Base-by-base conservation (phyloP, 169 alveolate species). In the Plasmodium knowlesi region DNA sequence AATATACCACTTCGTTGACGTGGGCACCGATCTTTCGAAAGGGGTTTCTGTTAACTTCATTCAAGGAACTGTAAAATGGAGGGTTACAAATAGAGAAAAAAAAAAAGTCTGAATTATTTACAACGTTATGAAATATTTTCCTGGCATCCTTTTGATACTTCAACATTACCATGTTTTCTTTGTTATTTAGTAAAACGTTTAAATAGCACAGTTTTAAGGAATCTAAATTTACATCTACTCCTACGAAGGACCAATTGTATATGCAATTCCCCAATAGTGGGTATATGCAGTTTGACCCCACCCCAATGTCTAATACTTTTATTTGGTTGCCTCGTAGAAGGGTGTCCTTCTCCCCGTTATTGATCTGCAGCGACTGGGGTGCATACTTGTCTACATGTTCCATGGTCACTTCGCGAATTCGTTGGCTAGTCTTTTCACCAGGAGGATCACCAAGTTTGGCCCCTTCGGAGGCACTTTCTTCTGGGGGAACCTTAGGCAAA, bases 211-310 rank as follows among this genome's bases (percentile, higher is more conserved):
- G 54, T 76, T 83, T 83, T 34, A 83, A 82, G 28, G 86, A 83
- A 22, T 83, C 92, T 41, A 92, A 5, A 53, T 84, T 92, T 76
- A 92, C 37, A 41, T 83, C 92, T 41, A 82, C 88, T 14, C 96
- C 97, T 70, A 94, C 78, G 76, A 95, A 96, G 41, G 94, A 84
- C 97, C 97, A 96, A 10, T 94, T 88, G 74, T 96, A 94, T 37
- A 93, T 96, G 67, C 81, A 34, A 78, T 76, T 70, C 0, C 97
- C 97, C 34, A 96, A 46, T 28, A 96, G 95, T 9, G 97, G 97
- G 34, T 96, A 96, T 43, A 96, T 96, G 61, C 97, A 95, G 83
- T 93, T 95, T 37, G 97, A 97, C 2, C 97, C 97, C 0, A 96
- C 96, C 22, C 97, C 97, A 16, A 96, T 88, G 78, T 96, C 97